These are phyloP conservation scores for Phytophthora ramorum DNA, from an alignment of 352 stramenopile genomes.

Conservation along the genomic window DNA sequence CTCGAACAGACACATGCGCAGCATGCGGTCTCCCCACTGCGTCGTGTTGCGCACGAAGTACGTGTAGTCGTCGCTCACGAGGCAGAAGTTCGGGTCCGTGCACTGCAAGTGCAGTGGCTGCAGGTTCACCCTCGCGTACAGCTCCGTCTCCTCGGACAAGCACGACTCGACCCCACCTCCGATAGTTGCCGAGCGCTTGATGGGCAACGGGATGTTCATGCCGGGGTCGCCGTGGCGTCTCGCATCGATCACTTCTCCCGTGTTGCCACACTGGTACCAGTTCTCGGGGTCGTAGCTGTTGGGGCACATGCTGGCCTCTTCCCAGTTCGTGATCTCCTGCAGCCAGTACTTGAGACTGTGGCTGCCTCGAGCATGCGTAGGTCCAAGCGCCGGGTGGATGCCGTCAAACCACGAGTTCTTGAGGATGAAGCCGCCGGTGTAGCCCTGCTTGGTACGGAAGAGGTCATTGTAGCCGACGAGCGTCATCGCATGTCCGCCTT, in stretches of 20 bases:
- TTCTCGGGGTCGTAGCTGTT: conserved; percentile 78
- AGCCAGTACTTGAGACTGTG: conserved; percentile 80
- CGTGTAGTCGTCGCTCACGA: conserved; percentile 39
- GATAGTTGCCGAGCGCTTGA: conserved; percentile 31
- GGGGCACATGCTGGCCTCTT: conserved; percentile 71
- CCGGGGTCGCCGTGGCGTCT: conserved; percentile 35
- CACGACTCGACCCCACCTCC: conserved; percentile 56
- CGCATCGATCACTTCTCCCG: conserved; percentile 52
- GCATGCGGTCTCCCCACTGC: conserved; percentile 68
- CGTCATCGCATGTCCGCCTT: conserved; percentile 75
- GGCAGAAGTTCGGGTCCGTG: conserved; percentile 54
- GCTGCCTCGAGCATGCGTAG: conserved; percentile 64
- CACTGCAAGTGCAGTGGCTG: conserved; percentile 69
- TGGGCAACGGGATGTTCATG: conserved; percentile 46
- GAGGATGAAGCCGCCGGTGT: conserved; percentile 71
- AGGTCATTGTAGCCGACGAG: conserved; percentile 77
- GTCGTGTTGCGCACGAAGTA: conserved; percentile 77
- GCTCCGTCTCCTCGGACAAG: conserved; percentile 54
- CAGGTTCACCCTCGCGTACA: conserved; percentile 68
- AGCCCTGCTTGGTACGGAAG: conserved; percentile 65
- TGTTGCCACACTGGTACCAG: conserved; percentile 78
- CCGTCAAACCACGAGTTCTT: conserved; percentile 85
- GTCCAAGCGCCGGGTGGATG: conserved; percentile 62
- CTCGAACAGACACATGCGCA: conserved; percentile 77
- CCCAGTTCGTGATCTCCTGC: conserved; percentile 74